Percentiles rank a stretch among this genome's conserved stretches.
phyloP scores from a whole-genome alignment of 208 protist species.

The Phytomonas serpens region DNA sequence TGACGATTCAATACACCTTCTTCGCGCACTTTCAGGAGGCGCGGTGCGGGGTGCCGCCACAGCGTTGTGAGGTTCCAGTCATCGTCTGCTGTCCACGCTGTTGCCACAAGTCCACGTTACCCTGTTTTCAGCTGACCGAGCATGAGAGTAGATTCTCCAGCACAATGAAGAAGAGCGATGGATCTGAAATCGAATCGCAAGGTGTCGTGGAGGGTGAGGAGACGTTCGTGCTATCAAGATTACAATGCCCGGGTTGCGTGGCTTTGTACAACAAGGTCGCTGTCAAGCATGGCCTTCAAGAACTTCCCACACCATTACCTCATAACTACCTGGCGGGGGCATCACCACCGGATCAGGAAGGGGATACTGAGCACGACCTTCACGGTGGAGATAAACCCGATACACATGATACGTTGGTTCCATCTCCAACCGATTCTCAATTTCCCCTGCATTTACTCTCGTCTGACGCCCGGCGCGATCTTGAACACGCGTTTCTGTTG shows the following conservation, averaged over 20 bases:
- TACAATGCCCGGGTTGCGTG: conserved; percentile 66
- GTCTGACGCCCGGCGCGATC: conserved; percentile 36
- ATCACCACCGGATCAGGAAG: background rate
- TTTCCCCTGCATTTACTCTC: conserved; percentile 45
- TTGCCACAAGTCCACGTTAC: conserved; percentile 34
- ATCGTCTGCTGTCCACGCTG: conserved; percentile 61
- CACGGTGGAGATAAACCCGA: conserved; percentile 15
- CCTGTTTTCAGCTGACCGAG: conserved; percentile 38
- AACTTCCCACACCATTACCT: conserved; percentile 19
- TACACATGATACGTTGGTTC: background rate
- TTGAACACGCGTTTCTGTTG: conserved; percentile 35
- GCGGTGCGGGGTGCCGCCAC: conserved; percentile 41
- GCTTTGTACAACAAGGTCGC: conserved; percentile 71
- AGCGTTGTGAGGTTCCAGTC: conserved; percentile 40
- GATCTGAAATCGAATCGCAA: conserved; percentile 5
- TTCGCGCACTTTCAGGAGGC: conserved; percentile 70
- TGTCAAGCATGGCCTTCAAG: conserved; percentile 35
- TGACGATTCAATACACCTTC: conserved; percentile 30
- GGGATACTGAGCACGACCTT: conserved; percentile 17
- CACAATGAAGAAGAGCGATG: conserved; percentile 11
- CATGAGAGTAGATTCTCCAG: conserved; percentile 13
- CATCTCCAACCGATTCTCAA: background rate
- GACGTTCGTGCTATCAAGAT: conserved; percentile 33
- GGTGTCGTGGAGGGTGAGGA: conserved; percentile 4
- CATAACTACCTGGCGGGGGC: background rate